Base-by-base conservation (phyloP, 1,139 yeast species). In the Hyphopichia fennica region DNA sequence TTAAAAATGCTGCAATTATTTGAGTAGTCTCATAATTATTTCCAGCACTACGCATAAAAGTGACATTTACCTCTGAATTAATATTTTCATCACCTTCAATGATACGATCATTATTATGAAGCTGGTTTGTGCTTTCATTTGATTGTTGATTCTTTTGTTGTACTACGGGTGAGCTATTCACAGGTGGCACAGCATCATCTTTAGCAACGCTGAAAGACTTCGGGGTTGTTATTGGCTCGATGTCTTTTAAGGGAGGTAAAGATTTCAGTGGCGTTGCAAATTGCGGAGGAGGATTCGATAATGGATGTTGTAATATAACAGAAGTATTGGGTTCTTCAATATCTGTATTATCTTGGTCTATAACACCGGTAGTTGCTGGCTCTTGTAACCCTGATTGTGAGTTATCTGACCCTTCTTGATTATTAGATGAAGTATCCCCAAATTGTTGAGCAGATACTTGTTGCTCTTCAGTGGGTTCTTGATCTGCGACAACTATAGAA, bases 261-360 rank as follows among this genome's bases (percentile, higher is more conserved):
- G 64, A 56, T 47, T 72, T 72, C 57, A 68, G 69, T 1, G 77
- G 77, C 9, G 77, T 72, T n/a, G 72, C 60, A 45, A 67, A 67
- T 34, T 57, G 63, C 39, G 53, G 54, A 16, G 30, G 17, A 49
- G 44, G 31, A 35, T 45, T 29, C 6, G 41, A 38, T 2, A 34
- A 37, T 7, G 41, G 43, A 15, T 34, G 36, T 19, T 48, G 47
- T 15, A 44, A 37, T 3, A 37, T 28, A 11, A 23, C 37, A n/a
- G 57, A 52, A 9, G 57, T 51, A 32, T 54, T 52, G 3, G 58
- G 54, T 14, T 38, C 41, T 2, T 38, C 36, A 14, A 38, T 19
- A 11, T 37, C 43, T 32, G 34, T 34, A 18, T 35, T 25, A 8
- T 17, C 32, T 33, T 35, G 16, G 17, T 31, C 35, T 3, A 16